Evolutionary conservation across 2,329 filamentous ascomycete species (phyloP).

Genomic region (Aphanocladium album): DNA sequence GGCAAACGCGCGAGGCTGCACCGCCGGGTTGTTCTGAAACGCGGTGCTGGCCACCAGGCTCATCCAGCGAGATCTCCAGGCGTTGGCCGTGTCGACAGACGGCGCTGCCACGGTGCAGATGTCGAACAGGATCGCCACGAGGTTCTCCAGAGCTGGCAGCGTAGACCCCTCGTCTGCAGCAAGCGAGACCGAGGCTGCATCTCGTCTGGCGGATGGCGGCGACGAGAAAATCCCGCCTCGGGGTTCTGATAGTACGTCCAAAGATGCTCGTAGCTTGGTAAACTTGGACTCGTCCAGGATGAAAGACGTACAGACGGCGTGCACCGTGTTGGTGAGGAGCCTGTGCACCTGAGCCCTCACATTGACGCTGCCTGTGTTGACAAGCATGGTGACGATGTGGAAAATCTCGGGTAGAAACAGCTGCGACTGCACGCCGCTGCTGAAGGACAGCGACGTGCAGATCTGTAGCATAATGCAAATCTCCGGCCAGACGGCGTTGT

Average conservation of each 20-base stretch:
- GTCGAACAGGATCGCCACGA: slow-evolving; percentile 59
- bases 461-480: slow-evolving; percentile 63
- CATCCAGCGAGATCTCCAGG: slow-evolving; percentile 70
- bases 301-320: slow-evolving; percentile 63
- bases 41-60: slow-evolving; percentile 67
- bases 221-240: slow-evolving; percentile 53
- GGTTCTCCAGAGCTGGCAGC: slow-evolving; percentile 54
- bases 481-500: slow-evolving; percentile 66
- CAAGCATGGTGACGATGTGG: slow-evolving; percentile 65
- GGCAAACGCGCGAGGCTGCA: slow-evolving; percentile 63
- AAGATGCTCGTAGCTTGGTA: slow-evolving; percentile 48
- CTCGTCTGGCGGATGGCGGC: slow-evolving; percentile 40
- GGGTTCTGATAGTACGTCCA: slow-evolving; percentile 56
- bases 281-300: slow-evolving; percentile 54
- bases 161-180: slow-evolving; percentile 48
- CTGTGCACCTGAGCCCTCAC: slow-evolving; percentile 57
- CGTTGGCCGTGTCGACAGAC: slow-evolving; percentile 59
- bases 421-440: slow-evolving; percentile 62
- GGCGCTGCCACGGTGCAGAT: slow-evolving; percentile 59
- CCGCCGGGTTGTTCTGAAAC: slow-evolving; percentile 67
- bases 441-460: slow-evolving; percentile 61
- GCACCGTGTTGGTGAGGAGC: slow-evolving; percentile 61
- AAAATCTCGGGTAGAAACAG: slow-evolving; percentile 65
- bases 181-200: slow-evolving; percentile 50
- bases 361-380: slow-evolving; percentile 56